phyloP scores from a whole-genome alignment of 2,329 filamentous ascomycete genomes.

The Fusarium aywerte region DNA sequence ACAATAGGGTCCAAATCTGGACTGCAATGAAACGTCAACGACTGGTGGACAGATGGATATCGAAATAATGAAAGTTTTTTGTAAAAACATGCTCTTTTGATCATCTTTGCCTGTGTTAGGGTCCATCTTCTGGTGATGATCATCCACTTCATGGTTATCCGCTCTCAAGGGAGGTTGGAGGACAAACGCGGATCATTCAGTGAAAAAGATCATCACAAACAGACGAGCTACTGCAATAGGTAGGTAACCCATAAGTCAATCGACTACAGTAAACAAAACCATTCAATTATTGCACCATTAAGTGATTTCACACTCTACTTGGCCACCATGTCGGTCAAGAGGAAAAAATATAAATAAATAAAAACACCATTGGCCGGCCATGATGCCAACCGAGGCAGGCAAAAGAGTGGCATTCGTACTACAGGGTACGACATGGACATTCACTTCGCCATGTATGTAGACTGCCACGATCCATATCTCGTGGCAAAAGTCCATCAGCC shows the following conservation, averaged over 20 bases:
- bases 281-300: background rate
- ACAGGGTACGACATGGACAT: constrained; percentile 1
- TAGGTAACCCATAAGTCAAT: background rate
- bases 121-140: background rate
- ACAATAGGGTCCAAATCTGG: background rate
- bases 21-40: background rate
- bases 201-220: background rate
- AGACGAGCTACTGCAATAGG: background rate
- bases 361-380: background rate
- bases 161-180: background rate
- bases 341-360: background rate
- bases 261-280: too few relatives aligned
- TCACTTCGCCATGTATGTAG: constrained; percentile 6
- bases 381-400: background rate
- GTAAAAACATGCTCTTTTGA: background rate
- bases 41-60: constrained; percentile 2
- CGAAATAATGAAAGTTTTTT: background rate
- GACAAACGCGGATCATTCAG: background rate
- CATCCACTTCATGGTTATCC: background rate
- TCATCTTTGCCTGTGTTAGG: background rate
- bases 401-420: constrained; percentile 7
- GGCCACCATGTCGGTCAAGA: constrained; percentile 14
- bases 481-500: constrained; percentile 21
- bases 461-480: constrained; percentile 15
- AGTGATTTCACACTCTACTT: background rate